Conservation (phyloP, 257 asterid genomes). For the Euphrasia confusa region DNA sequence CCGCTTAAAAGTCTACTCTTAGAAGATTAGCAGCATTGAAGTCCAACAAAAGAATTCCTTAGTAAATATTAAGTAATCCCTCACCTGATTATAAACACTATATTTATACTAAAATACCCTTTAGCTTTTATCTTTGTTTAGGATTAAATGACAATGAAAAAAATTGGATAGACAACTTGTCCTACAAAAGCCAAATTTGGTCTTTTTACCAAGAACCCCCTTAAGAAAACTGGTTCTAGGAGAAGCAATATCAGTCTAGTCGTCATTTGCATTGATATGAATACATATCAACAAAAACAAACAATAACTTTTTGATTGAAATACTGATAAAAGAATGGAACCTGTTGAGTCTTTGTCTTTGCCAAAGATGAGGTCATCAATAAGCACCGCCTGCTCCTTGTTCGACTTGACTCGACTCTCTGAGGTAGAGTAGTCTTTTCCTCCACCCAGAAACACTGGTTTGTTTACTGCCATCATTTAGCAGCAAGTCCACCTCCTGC, state of each 20-base stretch:
- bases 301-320: slow-evolving; percentile 23
- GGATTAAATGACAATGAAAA: no score
- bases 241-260: slow-evolving; percentile 16
- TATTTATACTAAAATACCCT: no score
- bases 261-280: slow-evolving; percentile 13
- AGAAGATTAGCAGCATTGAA: no score
- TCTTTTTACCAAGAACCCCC: background rate
- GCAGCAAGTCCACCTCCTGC: slow-evolving; percentile 98
- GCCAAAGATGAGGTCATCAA: slow-evolving; percentile 94
- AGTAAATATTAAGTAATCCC: no score
- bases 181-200: no score
- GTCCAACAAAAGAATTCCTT: no score
- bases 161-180: no score
- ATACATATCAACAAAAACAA: slow-evolving; percentile 19
- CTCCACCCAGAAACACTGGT: slow-evolving; percentile 88
- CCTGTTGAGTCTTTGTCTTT: slow-evolving; percentile 78
- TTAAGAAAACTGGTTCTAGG: slow-evolving; percentile 11
- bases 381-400: slow-evolving; percentile 95
- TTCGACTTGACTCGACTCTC: slow-evolving; percentile 98
- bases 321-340: slow-evolving; percentile 29
- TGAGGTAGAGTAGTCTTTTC: slow-evolving; percentile 61
- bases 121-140: no score
- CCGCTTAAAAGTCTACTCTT: no score
- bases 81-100: no score
- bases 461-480: slow-evolving; percentile 98